These are phyloP conservation scores for Fusarium pininemorale DNA, from an alignment of 2,329 filamentous ascomycete genomes.

Conservation along the genomic window DNA sequence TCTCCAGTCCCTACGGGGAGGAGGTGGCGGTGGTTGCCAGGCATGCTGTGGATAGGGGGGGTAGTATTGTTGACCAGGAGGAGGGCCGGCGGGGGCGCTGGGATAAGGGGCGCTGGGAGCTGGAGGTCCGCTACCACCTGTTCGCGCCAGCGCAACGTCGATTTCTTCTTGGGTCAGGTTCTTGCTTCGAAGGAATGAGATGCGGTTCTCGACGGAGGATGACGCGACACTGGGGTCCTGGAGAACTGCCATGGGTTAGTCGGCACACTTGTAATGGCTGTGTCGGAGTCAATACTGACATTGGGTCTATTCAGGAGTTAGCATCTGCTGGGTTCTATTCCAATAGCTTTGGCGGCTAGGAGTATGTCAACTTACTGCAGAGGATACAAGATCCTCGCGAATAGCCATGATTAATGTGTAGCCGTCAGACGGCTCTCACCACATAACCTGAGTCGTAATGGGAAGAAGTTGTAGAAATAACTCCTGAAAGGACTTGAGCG, in stretches of 20 bases:
- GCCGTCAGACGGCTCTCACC: slow-evolving; percentile 34
- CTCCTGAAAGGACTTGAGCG: slow-evolving; percentile 3
- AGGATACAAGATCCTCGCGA: slow-evolving; percentile 90
- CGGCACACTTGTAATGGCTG: background rate
- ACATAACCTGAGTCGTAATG: slow-evolving; percentile 33
- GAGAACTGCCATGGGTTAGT: slow-evolving; percentile 69
- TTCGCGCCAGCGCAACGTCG: slow-evolving; percentile 81
- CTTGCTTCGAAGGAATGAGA: slow-evolving; percentile 94
- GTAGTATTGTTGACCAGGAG: slow-evolving; percentile 58
- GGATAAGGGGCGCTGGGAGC: slow-evolving; percentile 52
- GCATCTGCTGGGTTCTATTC: slow-evolving; percentile 15
- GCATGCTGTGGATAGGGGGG: slow-evolving; percentile 61
- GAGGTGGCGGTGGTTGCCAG: slow-evolving; percentile 67
- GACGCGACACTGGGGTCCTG: slow-evolving; percentile 91
- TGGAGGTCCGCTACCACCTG: slow-evolving; percentile 66
- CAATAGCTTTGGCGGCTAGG: background rate
- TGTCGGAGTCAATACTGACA: slow-evolving; percentile 48
- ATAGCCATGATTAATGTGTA: slow-evolving; percentile 71
- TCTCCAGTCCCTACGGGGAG: slow-evolving; percentile 90
- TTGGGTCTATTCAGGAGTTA: slow-evolving; percentile 48
- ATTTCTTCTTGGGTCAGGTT: slow-evolving; percentile 98
- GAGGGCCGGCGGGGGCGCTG: slow-evolving; percentile 54
- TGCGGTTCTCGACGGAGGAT: slow-evolving; percentile 90
- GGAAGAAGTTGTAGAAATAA: slow-evolving; percentile 1
- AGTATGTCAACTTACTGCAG: slow-evolving; percentile 66